Conservation (phyloP, 495 filamentous ascomycete genomes). For the Staphylotrichum longicolle region DNA sequence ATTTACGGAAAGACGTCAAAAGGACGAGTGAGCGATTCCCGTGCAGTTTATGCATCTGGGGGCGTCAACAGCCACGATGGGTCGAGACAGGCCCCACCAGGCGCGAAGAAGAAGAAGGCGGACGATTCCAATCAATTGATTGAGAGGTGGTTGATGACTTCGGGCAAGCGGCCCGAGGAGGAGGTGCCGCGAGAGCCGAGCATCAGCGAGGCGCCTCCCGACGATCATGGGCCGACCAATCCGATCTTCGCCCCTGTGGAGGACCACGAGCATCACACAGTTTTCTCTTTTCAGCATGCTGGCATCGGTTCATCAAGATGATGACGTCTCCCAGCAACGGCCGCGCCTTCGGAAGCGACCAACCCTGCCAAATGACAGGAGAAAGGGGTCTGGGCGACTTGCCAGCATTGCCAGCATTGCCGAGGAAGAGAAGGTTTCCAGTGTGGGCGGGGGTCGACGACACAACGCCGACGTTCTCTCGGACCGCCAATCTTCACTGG, state of each 20-base stretch:
- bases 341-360: constrained; percentile 3
- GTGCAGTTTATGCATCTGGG: constrained; percentile 5
- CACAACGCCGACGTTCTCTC: constrained; percentile 14
- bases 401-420: background rate
- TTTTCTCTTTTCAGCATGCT: constrained; percentile 6
- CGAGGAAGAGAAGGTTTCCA: constrained; percentile 13
- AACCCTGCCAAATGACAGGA: constrained; percentile 13
- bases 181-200: background rate
- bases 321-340: constrained; percentile 2
- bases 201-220: background rate
- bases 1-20: constrained; percentile 18
- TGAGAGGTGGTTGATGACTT: constrained; percentile 14
- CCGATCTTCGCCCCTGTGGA: background rate
- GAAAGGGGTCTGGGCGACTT: constrained; percentile 1
- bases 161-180: background rate
- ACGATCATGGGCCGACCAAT: background rate
- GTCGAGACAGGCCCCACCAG: background rate
- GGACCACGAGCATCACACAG: constrained; percentile 2
- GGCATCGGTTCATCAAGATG: constrained; percentile 16
- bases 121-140: constrained; percentile 10
- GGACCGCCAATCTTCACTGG: constrained; percentile 20
- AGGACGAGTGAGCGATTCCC: constrained; percentile 12
- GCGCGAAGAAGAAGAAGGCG: constrained; percentile 4
- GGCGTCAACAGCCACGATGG: constrained; percentile 19
- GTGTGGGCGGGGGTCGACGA: constrained; percentile 12